Evolutionary conservation across 306 rosid genomes (phyloP).

Genomic region (Lablab purpureus): DNA sequence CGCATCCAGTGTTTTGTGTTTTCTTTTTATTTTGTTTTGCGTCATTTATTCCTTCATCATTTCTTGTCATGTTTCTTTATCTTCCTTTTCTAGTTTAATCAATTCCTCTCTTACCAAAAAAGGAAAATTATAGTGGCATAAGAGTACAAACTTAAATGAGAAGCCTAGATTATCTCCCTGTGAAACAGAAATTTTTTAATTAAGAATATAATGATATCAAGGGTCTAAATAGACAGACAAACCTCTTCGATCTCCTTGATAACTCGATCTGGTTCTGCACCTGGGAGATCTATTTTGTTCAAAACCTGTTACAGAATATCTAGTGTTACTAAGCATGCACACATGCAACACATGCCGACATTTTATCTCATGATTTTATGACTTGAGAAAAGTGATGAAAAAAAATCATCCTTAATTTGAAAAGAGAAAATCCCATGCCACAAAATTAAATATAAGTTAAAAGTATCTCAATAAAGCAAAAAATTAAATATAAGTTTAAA

Average conservation of each 20-base stretch:
- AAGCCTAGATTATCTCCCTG: conserved; percentile 29
- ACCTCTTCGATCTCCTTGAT: conserved; percentile 92
- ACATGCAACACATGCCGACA: not conserved
- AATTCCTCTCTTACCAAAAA: not conserved
- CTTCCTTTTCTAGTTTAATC: no score
- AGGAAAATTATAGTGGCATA: not conserved
- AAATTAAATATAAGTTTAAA: conserved; percentile 1
- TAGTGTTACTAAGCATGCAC: conserved; percentile 19
- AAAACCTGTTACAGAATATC: conserved; percentile 68
- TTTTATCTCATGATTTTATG: conserved; percentile 26
- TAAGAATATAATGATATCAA: conserved; percentile 27
- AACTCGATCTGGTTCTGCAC: conserved; percentile 91
- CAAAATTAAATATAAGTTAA: conserved; percentile 7
- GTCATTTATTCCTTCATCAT: no score
- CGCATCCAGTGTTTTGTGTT: no score
- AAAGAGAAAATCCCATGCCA: conserved; percentile 23
- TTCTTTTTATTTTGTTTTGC: no score
- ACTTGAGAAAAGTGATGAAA: conserved; percentile 15
- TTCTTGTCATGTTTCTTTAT: no score
- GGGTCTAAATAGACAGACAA: conserved; percentile 44
- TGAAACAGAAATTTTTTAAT: conserved; percentile 36
- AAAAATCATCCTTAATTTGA: conserved; percentile 32
- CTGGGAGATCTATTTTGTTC: conserved; percentile 97
- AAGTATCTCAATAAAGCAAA: conserved; percentile 22
- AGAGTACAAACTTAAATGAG: conserved; percentile 30